Percentiles rank a stretch among this genome's conserved stretches.
Conservation (phyloP, 208 protist genomes). For the Trypanosoma mega region DNA sequence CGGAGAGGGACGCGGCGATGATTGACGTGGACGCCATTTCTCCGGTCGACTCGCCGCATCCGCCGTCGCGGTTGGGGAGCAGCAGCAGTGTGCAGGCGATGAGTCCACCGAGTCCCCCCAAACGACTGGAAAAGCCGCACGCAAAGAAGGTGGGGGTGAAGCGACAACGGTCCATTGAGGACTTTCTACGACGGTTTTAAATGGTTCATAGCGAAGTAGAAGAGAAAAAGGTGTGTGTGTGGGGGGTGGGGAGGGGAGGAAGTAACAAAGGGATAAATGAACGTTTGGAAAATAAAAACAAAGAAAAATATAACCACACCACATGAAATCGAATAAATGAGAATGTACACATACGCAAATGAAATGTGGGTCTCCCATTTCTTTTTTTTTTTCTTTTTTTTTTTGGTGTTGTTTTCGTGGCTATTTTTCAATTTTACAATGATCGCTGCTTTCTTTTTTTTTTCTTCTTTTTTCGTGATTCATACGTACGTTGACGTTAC, state of each 20-base stretch:
- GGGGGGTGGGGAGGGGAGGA: too few species aligned
- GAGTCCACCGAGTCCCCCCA: slow-evolving; percentile 15
- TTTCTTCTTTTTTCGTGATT: neutral
- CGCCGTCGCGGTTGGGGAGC: slow-evolving; percentile 10
- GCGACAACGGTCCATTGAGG: slow-evolving; percentile 35
- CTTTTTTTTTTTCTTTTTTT: slow-evolving; percentile 12
- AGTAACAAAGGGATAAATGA: too few species aligned
- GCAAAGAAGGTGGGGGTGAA: slow-evolving; percentile 14
- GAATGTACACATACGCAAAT: too few species aligned
- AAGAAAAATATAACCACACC: too few species aligned
- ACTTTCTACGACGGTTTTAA: slow-evolving; percentile 25
- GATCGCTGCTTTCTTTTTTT: neutral
- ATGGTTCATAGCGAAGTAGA: too few species aligned
- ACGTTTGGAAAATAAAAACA: too few species aligned
- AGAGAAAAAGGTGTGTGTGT: too few species aligned
- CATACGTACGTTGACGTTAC: too few species aligned
- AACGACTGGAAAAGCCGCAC: slow-evolving; percentile 12
- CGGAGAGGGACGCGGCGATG: slow-evolving; percentile 10
- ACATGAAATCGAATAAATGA: too few species aligned
- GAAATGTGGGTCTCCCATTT: neutral
- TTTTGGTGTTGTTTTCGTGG: neutral
- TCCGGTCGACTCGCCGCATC: slow-evolving; percentile 20
- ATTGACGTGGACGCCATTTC: slow-evolving; percentile 5
- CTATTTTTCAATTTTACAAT: slow-evolving; percentile 3
- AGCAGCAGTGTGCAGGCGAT: slow-evolving; percentile 33